Base-by-base conservation (phyloP, 345 rosid genomes). In the Excoecaria cochinchinensis region DNA sequence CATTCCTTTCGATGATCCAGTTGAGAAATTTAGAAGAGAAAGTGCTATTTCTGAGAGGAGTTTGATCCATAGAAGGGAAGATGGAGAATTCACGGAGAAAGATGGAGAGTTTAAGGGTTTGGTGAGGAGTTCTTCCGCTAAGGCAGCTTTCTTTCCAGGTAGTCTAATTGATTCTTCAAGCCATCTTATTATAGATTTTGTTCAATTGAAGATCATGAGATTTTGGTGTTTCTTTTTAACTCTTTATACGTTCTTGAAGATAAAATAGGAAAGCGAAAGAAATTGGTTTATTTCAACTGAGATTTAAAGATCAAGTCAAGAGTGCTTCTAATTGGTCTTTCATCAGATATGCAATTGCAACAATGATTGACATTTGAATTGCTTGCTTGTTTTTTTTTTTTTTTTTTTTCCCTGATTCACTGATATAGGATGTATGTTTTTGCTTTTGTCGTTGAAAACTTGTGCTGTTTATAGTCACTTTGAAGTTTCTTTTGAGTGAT, bases 101-200 rank as follows among this genome's bases (percentile, higher is more conserved):
- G 80, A 76, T 67, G 78, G 60, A 31, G 31, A 31, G 8, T 60
- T 60, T 6, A 73, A 77, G 69, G 78, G 72, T 77, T 70, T 85
- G 73, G 77, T 52, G 46, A 84, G 70, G 70, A 83, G 86, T 71
- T 77, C 87, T 79, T 86, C 94, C n/a, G 51, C 83, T 36, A 85
- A 77, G 39, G 76, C 80, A 64, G 31, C 76, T 70, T 73, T 77
- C 68, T 59, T 75, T 76, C 65, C 84, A 79, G 89, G 90, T 87
- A 75, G 70, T 71, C 16, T 14, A 31, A 25, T 69, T 16, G 2
- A 47, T 71, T 58, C 44, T 11, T 17, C 63, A 24, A 22, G 63
- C 24, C 24, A 3, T 79, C 11, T 67, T 67, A 15, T 16, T 56
- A 57, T 21, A 13, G 46, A 48, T 47, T 56, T 47, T 40, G 44